These are phyloP conservation scores for Fraxinus anomala DNA, from an alignment of 257 asterid genomes.

Conservation along the genomic window DNA sequence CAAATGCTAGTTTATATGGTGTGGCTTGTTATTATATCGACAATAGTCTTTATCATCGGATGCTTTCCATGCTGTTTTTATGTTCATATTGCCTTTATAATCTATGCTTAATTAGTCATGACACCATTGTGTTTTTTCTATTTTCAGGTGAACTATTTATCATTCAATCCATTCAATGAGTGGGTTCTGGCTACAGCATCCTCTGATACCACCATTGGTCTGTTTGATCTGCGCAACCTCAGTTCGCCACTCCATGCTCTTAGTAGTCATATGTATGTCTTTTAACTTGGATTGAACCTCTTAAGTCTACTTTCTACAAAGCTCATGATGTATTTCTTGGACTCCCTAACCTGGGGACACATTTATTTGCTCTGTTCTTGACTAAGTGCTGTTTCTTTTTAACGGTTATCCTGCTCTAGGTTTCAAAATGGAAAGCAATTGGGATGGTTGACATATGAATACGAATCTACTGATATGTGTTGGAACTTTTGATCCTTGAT, in stretches of 20 bases:
- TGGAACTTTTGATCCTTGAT: background rate
- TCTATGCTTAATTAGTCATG: slow-evolving; percentile 6
- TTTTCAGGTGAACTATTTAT: slow-evolving; percentile 78
- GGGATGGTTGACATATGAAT: background rate
- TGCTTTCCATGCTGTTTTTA: slow-evolving; percentile 2
- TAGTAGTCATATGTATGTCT: slow-evolving; percentile 72
- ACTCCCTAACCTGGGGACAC: background rate
- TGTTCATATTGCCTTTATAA: slow-evolving; percentile 4
- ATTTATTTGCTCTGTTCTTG: background rate
- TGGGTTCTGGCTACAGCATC: slow-evolving; percentile 95
- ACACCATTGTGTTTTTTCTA: slow-evolving; percentile 11
- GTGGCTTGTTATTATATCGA: background rate
- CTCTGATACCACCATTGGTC: slow-evolving; percentile 88
- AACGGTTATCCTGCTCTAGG: background rate
- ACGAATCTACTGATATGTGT: background rate
- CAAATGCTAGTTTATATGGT: background rate
- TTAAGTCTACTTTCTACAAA: background rate
- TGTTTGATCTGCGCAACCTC: slow-evolving; percentile 84
- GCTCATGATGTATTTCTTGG: background rate
- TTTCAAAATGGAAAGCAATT: background rate
- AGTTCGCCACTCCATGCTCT: slow-evolving; percentile 75
- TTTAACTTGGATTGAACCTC: slow-evolving; percentile 15
- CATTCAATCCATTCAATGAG: slow-evolving; percentile 87
- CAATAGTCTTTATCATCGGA: background rate
- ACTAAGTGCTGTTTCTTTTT: background rate